Evolutionary conservation across 2,329 filamentous ascomycete genomes (phyloP), one percentile per base, ranked within the genome.

Genomic region (Penicillium sp.): DNA sequence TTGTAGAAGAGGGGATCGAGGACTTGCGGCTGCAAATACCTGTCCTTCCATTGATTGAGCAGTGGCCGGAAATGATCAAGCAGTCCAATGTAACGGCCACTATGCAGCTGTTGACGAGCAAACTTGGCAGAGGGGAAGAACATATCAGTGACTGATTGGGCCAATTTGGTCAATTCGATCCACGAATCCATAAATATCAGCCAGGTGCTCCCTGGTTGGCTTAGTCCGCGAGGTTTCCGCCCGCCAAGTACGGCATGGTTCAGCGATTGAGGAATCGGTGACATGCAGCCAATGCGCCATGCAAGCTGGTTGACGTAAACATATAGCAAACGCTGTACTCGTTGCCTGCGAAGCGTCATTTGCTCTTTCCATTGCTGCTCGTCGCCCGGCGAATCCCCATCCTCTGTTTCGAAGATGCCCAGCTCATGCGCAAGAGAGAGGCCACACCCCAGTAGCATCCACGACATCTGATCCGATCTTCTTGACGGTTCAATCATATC

Each of bases 381-480:
- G 38, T 65, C 62, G 6, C 61, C 62, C 4, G 47, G 49, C 0
- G 49, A 54, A n/a, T 58, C 53, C 33, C 57, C 64, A 42, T 68
- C 68, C 34, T 71, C 68, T 29, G 76, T 70, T 45, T 79, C 73
- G 54, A 80, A 76, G n/a, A 82, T 69, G 2, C 79, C 75, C 23
- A 81, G 66, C 56, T 82, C 79, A 47, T 81, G 79, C 1, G 79
- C 76, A 12, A 83, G 68, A 3, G 79, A 79, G 23, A 80, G 61
- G 0, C 78, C 81, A 58, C 76, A 79, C 2, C 81, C 81, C 38
- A 84, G 74, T 18, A 83, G 60, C 76, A 82, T 83, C 81, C 81
- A 84, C 0, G 81, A 83, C 80, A 84, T 83, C 2, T 80, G 76
- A 59, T 83, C 81, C 0, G 79, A 83, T 50, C 78, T 70, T 53